Conservation (phyloP, 768 basidiomycete genomes). For the Russula emetica region DNA sequence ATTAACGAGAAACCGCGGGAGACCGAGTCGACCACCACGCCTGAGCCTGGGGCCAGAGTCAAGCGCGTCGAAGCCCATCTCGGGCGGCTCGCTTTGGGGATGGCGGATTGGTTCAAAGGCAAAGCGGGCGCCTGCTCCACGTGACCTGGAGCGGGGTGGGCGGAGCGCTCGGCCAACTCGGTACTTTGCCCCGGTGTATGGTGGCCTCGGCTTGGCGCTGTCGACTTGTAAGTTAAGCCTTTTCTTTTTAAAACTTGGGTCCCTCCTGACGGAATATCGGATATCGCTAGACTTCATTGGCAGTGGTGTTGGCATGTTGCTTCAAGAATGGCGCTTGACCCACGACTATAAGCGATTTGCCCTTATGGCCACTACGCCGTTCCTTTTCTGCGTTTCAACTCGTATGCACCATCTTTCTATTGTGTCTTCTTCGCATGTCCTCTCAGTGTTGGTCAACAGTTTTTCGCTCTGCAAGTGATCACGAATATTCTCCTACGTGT, state of each 20-base stretch:
- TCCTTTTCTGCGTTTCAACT: constrained; percentile 73
- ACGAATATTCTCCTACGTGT: constrained; percentile 65
- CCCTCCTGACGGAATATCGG: neutral
- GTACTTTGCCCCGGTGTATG: constrained; percentile 68
- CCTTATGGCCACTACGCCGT: constrained; percentile 59
- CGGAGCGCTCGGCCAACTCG: constrained; percentile 39
- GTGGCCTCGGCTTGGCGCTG: constrained; percentile 63
- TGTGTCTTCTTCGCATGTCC: too few relatives aligned
- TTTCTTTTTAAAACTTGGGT: neutral
- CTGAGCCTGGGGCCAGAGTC: constrained; percentile 10
- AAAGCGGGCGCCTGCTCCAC: constrained; percentile 20
- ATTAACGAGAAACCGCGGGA: constrained; percentile 46
- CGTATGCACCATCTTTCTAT: constrained; percentile 39
- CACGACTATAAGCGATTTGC: constrained; percentile 57
- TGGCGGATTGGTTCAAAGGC: constrained; percentile 34
- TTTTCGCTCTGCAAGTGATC: constrained; percentile 69
- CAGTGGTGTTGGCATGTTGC: constrained; percentile 51
- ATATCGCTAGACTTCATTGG: constrained; percentile 57
- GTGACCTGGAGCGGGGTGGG: constrained; percentile 51
- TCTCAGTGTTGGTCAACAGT: constrained; percentile 39
- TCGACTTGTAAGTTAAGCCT: constrained; percentile 56
- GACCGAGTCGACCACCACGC: neutral
- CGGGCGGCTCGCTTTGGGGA: constrained; percentile 30
- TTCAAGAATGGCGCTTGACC: constrained; percentile 69
- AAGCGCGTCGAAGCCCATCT: constrained; percentile 11